Conservation (phyloP, 2,329 filamentous ascomycete species). For the Aureobasidium melanogenum region DNA sequence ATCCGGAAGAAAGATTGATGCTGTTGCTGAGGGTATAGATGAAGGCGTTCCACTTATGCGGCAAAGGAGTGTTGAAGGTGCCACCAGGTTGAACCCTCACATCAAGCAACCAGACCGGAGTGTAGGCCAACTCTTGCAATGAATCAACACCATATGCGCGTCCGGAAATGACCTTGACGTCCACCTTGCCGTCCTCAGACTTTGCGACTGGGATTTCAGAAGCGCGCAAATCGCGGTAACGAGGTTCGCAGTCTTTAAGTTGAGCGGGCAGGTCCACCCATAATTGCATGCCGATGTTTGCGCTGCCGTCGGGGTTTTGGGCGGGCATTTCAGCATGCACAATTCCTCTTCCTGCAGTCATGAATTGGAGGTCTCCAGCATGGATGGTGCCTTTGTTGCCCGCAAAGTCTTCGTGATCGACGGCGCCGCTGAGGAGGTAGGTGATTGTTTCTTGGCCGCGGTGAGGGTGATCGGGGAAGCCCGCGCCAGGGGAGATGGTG, state of each 20-base stretch:
- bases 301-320: slow-evolving; percentile 62
- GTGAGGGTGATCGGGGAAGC: slow-evolving; percentile 81
- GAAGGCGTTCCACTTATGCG: slow-evolving; percentile 80
- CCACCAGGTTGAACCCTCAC: slow-evolving; percentile 73
- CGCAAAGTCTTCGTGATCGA: slow-evolving; percentile 89
- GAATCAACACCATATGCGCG: slow-evolving; percentile 76
- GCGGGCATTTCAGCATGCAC: slow-evolving; percentile 94
- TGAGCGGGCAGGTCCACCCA: slow-evolving; percentile 85
- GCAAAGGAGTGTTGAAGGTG: slow-evolving; percentile 64
- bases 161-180: slow-evolving; percentile 84
- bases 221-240: slow-evolving; percentile 78
- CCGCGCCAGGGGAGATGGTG: slow-evolving; percentile 65
- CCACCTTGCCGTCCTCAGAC: slow-evolving; percentile 63
- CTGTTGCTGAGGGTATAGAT: slow-evolving; percentile 74
- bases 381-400: slow-evolving; percentile 77
- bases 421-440: slow-evolving; percentile 74
- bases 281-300: slow-evolving; percentile 82
- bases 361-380: slow-evolving; percentile 90
- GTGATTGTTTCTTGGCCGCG: slow-evolving; percentile 85
- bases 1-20: slow-evolving; percentile 51
- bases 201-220: slow-evolving; percentile 69
- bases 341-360: slow-evolving; percentile 88
- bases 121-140: slow-evolving; percentile 85
- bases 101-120: slow-evolving; percentile 93
- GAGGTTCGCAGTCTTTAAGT: slow-evolving; percentile 80